Percentiles rank a stretch among this genome's conserved stretches.
Evolutionary conservation across 2,329 filamentous ascomycete genomes (phyloP).

Genomic region (Clonostachys solani): DNA sequence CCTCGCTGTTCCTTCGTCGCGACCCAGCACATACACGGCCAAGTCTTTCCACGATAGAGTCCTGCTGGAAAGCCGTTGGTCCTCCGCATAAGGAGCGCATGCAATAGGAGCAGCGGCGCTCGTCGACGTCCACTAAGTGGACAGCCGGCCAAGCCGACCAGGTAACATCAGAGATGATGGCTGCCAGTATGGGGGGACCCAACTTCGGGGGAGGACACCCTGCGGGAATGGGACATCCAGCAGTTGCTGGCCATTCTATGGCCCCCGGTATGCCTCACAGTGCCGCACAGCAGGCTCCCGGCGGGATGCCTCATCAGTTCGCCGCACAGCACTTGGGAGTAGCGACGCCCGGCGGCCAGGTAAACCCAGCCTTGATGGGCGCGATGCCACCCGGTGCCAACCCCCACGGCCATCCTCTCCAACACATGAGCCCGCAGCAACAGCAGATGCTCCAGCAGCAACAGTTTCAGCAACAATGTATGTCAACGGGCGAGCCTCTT

Average conservation of each 20-base stretch:
- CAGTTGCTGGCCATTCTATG: constrained; percentile 63
- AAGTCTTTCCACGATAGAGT: too few relatives aligned
- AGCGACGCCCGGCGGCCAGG: constrained; percentile 67
- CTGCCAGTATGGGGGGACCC: constrained; percentile 49
- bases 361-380: constrained; percentile 72
- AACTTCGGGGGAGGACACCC: constrained; percentile 61
- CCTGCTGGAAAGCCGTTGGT: neutral
- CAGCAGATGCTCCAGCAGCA: constrained; percentile 55
- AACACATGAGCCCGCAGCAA: constrained; percentile 63
- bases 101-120: constrained; percentile 37
- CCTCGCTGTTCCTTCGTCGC: too few relatives aligned
- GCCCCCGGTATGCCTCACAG: constrained; percentile 61
- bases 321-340: constrained; percentile 62
- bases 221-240: constrained; percentile 67
- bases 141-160: constrained; percentile 35
- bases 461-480: constrained; percentile 29
- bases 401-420: constrained; percentile 65
- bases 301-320: constrained; percentile 64
- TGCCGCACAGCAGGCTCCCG: constrained; percentile 64
- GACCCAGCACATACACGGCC: too few relatives aligned
- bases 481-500: constrained; percentile 1
- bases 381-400: constrained; percentile 68
- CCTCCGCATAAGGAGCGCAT: constrained; percentile 29
- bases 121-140: constrained; percentile 59
- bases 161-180: constrained; percentile 55